phyloP scores from a whole-genome alignment of 2,329 filamentous ascomycete genomes.

The Beauveria scarabaeidicola region DNA sequence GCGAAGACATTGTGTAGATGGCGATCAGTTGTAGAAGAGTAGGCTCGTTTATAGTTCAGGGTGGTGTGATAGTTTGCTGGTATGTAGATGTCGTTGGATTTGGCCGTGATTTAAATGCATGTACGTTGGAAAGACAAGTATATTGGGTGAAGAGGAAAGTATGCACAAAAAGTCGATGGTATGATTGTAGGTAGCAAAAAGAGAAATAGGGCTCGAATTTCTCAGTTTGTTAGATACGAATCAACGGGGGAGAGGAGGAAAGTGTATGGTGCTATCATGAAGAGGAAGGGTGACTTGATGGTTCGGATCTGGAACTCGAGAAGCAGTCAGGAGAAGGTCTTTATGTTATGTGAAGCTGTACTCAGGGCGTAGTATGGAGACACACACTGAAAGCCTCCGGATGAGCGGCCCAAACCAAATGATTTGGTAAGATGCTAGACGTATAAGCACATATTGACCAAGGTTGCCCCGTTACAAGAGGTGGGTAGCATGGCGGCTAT shows the following conservation, averaged over 20 bases:
- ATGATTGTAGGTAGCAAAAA: slow-evolving; percentile 10
- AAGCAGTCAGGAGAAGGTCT: slow-evolving; percentile 1
- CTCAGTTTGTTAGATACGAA: slow-evolving; percentile 9
- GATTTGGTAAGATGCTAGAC: slow-evolving; percentile 11
- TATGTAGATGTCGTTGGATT: neutral
- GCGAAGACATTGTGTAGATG: slow-evolving; percentile 9
- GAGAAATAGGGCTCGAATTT: slow-evolving; percentile 12
- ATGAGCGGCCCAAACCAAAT: slow-evolving; percentile 12
- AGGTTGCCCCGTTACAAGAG: neutral
- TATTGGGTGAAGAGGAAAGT: slow-evolving; percentile 5
- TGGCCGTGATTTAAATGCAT: neutral
- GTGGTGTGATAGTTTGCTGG: neutral
- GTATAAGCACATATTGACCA: slow-evolving; percentile 10
- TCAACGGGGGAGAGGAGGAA: neutral
- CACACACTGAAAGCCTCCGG: neutral
- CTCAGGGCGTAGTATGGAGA: neutral
- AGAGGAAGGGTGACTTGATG: slow-evolving; percentile 9
- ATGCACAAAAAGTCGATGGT: slow-evolving; percentile 6
- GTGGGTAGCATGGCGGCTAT: neutral
- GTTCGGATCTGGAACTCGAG: neutral
- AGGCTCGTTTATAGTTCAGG: neutral
- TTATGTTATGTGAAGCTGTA: slow-evolving; percentile 9
- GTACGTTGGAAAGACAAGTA: neutral
- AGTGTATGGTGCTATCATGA: slow-evolving; percentile 4
- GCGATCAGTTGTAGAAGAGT: neutral